A percentile compares a stretch with the other conserved stretches of the same genome.
Conservation (phyloP, 495 filamentous ascomycete species). For the Lepraria neglecta region DNA sequence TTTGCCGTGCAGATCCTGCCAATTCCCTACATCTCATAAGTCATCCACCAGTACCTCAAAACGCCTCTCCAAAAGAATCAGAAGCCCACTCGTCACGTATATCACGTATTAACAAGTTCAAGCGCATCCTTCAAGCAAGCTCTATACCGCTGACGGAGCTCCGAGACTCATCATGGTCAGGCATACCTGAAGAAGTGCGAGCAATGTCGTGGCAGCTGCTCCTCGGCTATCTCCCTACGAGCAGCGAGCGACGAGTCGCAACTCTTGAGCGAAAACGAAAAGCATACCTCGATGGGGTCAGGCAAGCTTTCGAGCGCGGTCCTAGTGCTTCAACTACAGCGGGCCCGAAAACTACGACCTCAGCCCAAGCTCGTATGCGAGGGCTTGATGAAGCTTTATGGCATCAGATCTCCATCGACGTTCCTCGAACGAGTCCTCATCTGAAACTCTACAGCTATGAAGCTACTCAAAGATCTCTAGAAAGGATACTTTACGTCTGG, state of each 20-base stretch:
- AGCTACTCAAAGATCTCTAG: conserved; percentile 86
- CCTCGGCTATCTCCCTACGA: conserved; percentile 90
- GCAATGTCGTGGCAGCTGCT: conserved; percentile 98
- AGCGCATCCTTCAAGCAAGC: conserved; percentile 83
- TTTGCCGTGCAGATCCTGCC: conserved; percentile 62
- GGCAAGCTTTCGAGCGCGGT: conserved; percentile 84
- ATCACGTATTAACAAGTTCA: conserved; percentile 97
- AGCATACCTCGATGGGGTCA: conserved; percentile 92
- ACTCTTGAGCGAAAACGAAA: conserved; percentile 93
- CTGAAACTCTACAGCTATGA: conserved; percentile 92
- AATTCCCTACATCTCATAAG: conserved; percentile 93
- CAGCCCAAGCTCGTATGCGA: conserved; percentile 48
- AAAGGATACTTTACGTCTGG: conserved; percentile 95
- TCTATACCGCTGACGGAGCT: conserved; percentile 81
- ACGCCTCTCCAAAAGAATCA: conserved; percentile 74
- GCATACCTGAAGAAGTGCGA: conserved; percentile 87
- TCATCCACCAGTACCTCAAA: conserved; percentile 66
- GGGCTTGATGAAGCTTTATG: conserved; percentile 92
- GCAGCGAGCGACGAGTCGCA: conserved; percentile 80
- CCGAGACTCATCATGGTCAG: conserved; percentile 81
- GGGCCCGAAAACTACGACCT: conserved; percentile 37
- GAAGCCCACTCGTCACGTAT: conserved; percentile 84
- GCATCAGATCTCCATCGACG: conserved; percentile 99
- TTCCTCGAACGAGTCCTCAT: conserved; percentile 93
- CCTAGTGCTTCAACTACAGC: conserved; percentile 30